phyloP scores from a whole-genome alignment of 164 flowering plant species.

The Pachysandra terminalis region DNA sequence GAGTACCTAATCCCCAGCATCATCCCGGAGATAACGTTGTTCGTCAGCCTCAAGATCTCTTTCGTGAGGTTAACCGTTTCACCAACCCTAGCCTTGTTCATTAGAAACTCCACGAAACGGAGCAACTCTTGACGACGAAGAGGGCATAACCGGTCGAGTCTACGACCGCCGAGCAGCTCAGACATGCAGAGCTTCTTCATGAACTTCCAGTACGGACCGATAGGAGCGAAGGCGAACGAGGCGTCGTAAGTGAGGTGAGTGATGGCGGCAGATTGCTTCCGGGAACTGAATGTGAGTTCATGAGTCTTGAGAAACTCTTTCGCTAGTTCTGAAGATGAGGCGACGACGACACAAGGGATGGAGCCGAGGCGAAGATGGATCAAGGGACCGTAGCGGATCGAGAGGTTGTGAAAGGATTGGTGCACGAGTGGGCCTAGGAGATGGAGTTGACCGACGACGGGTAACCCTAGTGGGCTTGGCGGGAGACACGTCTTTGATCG shows the following conservation, averaged over 20 bases:
- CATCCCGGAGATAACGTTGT: constrained; percentile 49
- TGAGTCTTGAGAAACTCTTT: constrained; percentile 43
- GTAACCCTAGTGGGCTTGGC: constrained; percentile 48
- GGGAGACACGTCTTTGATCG: constrained; percentile 24
- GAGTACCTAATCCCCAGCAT: constrained; percentile 35
- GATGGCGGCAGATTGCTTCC: too few relatives aligned
- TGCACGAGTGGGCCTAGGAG: constrained; percentile 48
- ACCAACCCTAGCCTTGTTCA: constrained; percentile 17
- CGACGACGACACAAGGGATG: constrained; percentile 36
- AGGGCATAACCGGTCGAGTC: too few relatives aligned
- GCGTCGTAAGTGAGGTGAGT: too few relatives aligned
- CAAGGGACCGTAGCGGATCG: constrained; percentile 51
- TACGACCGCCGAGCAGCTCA: constrained; percentile 58
- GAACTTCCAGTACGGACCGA: constrained; percentile 64
- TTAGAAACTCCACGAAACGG: too few relatives aligned
- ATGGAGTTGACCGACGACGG: constrained; percentile 60
- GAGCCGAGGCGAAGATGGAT: constrained; percentile 48
- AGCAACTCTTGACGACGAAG: too few relatives aligned
- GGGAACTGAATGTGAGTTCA: too few relatives aligned
- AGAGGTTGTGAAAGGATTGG: constrained; percentile 40
- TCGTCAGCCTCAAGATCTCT: constrained; percentile 37
- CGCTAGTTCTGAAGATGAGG: constrained; percentile 41
- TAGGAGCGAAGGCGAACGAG: constrained; percentile 50
- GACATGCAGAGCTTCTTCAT: constrained; percentile 45
- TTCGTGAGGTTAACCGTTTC: constrained; percentile 30